Evolutionary conservation across 495 filamentous ascomycete genomes (phyloP), one percentile per base, ranked within the genome.

Genomic region (Chaetomium tenue): DNA sequence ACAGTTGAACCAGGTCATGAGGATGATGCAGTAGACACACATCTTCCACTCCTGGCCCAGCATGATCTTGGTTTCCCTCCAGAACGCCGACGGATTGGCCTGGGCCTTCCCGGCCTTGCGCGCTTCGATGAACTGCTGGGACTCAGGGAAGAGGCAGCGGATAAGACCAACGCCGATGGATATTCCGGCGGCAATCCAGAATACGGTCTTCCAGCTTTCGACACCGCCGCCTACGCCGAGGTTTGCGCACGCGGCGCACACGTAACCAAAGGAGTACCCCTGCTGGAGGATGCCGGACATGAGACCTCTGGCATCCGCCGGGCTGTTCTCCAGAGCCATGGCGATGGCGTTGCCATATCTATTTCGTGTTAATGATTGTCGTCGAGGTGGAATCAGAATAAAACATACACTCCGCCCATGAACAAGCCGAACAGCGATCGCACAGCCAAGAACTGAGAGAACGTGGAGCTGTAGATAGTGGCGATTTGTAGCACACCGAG

Each of bases 231-330:
- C 87, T 0, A 89, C 83, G 25, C 84, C 86, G 16, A 91, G 81
- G 63, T 89, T 91, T 50, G 84, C 83, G 62, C 84, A 86, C 1
- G 89, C 88, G 22, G 90, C 89, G 60, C 88, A 77, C 3, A 93
- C 82, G 66, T 91, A 92, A 12, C 90, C 90, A 33, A 91, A 76
- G 5, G 89, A 85, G 66, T 92, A 92, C 0, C 90, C 90, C 70
- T 91, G 88, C 62, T 93, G 90, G 5, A 91, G 76, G 23, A 92
- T 86, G 11, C 90, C 90, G 3, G 87, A 90, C 84, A 92, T 90
- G 13, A 92, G 77, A 60, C 89, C 89, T 67, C 89, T 79, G 11
- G 89, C 86, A 64, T 89, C 78, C 63, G 76, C 80, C 77, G 88
- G 88, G 79, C 86, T 88, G 70, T 90, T 87, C 66, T 93, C 90